Evolutionary conservation across 768 basidiomycete species (phyloP), one percentile per base, ranked within the genome.

Genomic region (Lactifluus volemus): DNA sequence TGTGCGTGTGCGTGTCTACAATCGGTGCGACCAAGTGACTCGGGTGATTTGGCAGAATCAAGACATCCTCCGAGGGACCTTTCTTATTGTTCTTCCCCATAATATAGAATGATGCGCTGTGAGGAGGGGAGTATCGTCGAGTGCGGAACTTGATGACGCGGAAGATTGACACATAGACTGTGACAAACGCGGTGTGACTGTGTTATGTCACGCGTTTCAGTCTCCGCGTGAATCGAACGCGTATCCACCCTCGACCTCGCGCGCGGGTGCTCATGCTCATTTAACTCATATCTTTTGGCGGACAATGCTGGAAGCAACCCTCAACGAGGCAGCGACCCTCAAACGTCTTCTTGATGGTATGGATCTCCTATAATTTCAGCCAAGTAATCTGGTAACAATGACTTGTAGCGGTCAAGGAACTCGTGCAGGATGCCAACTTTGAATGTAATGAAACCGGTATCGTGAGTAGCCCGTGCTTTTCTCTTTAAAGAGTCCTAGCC

Each of bases 361-460:
- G 85, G 73, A 19, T 48, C 38, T 36, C 12, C n/a, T 41, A 5
- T 11, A 25, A 39, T 39, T 3, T 39, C 1, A 55, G 50, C 30
- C 21, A 65, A 53, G 60, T 34, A 39, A 50, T 32, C 17, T 38
- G 49, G 49, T 58, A 38, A 38, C 34, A 34, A 19, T 64, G 30
- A 38, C 29, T 42, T 48, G 12, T 68, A 98, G 96, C 95, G 58
- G 84, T 98, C 82, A 98, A 97, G 74, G 97, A 98, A 71, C 85
- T 98, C 50, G 95, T 99, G 50, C 85, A 92, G 5, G 97, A 98
- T 71, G 95, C 93, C 71, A 98, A 98, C 74, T 97, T 98, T 68
- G 90, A 96, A 70, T 98, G 96, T 73, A 91, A 85, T 63, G 96
- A 99, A 65, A 92, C 95, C 65, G 97, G 95, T 38, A 87, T 99